Evolutionary conservation across 140 eudicot genomes (phyloP).

Genomic region (Oenanthe javanica): DNA sequence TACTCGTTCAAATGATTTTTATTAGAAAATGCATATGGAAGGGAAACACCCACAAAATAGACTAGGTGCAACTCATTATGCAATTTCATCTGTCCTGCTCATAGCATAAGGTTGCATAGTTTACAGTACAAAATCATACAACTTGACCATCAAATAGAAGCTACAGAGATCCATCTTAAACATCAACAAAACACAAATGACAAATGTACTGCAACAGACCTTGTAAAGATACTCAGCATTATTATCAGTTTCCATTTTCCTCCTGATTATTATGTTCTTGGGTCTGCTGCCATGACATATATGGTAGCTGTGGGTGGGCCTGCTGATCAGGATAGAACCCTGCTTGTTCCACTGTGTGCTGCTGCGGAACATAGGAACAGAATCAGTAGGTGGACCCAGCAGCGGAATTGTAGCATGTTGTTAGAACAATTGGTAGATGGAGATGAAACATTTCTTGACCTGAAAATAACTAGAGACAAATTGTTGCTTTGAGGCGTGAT

Average conservation of each 20-base stretch:
- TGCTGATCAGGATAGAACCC: slow-evolving; percentile 4
- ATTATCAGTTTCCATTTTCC: neutral
- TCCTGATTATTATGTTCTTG: slow-evolving; percentile 14
- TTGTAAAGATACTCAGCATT: neutral
- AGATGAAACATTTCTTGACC: no score
- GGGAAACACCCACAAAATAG: neutral
- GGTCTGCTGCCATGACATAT: slow-evolving; percentile 14
- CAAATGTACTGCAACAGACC: neutral
- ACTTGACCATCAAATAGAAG: neutral
- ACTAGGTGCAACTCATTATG: neutral
- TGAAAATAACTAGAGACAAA: no score
- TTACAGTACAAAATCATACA: neutral
- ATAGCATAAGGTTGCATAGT: neutral
- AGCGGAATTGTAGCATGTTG: slow-evolving; percentile 6
- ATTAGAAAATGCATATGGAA: neutral
- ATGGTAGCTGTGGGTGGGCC: neutral
- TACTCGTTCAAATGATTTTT: neutral
- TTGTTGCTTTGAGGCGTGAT: no score
- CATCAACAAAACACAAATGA: neutral
- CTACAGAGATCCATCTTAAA: neutral
- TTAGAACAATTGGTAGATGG: no score
- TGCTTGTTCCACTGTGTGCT: slow-evolving; percentile 6
- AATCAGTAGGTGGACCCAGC: slow-evolving; percentile 23
- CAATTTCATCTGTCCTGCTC: neutral
- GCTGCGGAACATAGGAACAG: slow-evolving; percentile 26